Evolutionary conservation across 805 yeast genomes (phyloP).

Genomic region (Yarrowia sp.): DNA sequence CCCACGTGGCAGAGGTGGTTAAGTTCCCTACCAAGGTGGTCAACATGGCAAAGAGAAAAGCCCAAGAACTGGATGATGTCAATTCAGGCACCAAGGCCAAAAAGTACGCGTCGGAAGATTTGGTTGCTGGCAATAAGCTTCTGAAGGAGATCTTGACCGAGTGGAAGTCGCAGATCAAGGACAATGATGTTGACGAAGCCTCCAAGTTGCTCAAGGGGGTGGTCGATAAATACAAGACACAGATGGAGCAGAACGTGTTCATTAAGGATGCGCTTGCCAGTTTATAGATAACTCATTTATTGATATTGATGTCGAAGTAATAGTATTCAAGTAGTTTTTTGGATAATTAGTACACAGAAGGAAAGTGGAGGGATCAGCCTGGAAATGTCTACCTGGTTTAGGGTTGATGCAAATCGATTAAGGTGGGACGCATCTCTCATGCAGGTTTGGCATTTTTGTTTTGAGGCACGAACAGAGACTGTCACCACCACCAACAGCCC

Average conservation of each 20-base stretch:
- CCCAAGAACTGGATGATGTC: constrained; percentile 67
- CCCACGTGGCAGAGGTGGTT: constrained; percentile 95
- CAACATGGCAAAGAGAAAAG: constrained; percentile 93
- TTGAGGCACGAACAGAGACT: background rate
- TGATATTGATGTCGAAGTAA: background rate
- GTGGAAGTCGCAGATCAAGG: constrained; percentile 12
- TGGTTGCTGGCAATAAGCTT: constrained; percentile 48
- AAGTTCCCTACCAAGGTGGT: constrained; percentile 88
- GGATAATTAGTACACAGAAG: no score
- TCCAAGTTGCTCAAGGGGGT: background rate
- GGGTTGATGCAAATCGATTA: background rate
- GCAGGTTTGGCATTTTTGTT: background rate
- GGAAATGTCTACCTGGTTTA: background rate
- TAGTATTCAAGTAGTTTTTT: no score
- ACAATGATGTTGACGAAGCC: background rate
- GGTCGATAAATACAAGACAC: background rate
- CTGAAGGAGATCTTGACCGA: constrained; percentile 15
- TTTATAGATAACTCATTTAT: background rate
- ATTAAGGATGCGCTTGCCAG: constrained; percentile 5
- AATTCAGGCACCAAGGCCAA: constrained; percentile 34
- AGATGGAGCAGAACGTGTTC: constrained; percentile 10
- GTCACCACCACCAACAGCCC: background rate
- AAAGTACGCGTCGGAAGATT: constrained; percentile 52
- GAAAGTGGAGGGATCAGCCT: no score
- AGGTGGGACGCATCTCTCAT: background rate